These are phyloP conservation scores for Carnegiea gigantea DNA, from an alignment of 179 eudicot species.

Conservation along the genomic window DNA sequence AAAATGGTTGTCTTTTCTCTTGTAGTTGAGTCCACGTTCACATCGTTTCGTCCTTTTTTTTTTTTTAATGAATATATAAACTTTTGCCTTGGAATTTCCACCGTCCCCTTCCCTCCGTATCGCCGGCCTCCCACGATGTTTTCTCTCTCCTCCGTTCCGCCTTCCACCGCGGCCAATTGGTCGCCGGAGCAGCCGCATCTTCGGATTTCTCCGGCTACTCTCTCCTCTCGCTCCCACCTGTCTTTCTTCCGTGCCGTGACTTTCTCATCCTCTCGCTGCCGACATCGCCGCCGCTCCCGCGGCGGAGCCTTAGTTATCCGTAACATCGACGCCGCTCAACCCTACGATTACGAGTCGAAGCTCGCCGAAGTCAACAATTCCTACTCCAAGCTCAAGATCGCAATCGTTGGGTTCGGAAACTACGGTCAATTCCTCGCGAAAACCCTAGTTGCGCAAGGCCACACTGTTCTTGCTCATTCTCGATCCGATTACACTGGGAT, in stretches of 20 bases:
- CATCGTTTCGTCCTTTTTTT: neutral
- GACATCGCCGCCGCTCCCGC: constrained; percentile 6
- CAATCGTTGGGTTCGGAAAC: constrained; percentile 72
- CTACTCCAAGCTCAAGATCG: constrained; percentile 53
- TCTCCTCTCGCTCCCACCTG: constrained; percentile 14
- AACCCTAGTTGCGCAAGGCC: constrained; percentile 69
- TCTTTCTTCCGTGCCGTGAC: neutral
- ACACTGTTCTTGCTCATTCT: constrained; percentile 67
- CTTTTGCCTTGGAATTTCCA: neutral
- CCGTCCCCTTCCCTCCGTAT: neutral
- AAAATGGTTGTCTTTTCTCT: too few relatives aligned
- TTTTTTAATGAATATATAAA: too few relatives aligned
- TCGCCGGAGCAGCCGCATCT: neutral
- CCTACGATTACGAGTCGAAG: constrained; percentile 58
- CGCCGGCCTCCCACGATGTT: constrained; percentile 16
- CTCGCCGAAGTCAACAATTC: constrained; percentile 30
- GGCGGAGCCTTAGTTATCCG: constrained; percentile 33
- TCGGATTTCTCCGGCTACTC: neutral
- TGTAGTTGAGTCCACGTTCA: neutral
- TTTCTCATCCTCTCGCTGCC: neutral
- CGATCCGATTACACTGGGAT: constrained; percentile 47
- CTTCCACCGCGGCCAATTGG: constrained; percentile 19
- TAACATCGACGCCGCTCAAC: constrained; percentile 68
- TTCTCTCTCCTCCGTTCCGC: constrained; percentile 16
- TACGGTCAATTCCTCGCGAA: constrained; percentile 81